These are phyloP conservation scores for Bathelium albidoporum DNA, from an alignment of 495 filamentous ascomycete genomes.

Conservation along the genomic window DNA sequence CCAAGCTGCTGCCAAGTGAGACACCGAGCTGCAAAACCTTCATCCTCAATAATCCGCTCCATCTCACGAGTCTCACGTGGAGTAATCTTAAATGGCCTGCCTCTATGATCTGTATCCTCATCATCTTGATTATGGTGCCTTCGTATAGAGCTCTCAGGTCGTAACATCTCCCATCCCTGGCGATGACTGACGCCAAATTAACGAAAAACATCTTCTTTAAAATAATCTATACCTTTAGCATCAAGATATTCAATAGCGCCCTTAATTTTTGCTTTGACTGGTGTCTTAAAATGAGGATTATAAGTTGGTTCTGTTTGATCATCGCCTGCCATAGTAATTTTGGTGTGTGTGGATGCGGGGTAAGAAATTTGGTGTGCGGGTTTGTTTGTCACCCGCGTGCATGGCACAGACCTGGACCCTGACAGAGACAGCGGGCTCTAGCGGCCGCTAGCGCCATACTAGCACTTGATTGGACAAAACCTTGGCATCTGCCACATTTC, in stretches of 20 bases:
- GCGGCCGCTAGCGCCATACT: too few species aligned
- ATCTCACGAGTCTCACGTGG: background rate
- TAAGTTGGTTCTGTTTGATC: background rate
- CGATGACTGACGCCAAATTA: conserved; percentile 3
- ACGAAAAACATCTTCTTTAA: conserved; percentile 7
- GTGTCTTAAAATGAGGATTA: background rate
- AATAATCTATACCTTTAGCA: background rate
- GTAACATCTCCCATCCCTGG: background rate
- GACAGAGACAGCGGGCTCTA: too few species aligned
- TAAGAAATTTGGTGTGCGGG: background rate
- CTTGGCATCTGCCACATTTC: too few species aligned
- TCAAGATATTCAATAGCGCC: conserved; percentile 9
- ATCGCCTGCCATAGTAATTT: background rate
- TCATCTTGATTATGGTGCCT: conserved; percentile 3
- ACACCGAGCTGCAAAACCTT: background rate
- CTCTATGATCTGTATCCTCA: background rate
- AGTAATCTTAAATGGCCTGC: background rate
- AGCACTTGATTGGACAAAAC: too few species aligned
- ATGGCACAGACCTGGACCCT: too few species aligned
- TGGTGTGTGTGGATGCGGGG: background rate
- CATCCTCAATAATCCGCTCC: background rate
- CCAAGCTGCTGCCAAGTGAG: background rate
- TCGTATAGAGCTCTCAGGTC: background rate
- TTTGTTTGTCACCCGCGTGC: background rate
- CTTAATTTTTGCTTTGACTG: conserved; percentile 1